Conservation (phyloP, 192 early-diverging fungal genomes). For the Linnemannia hyalina region DNA sequence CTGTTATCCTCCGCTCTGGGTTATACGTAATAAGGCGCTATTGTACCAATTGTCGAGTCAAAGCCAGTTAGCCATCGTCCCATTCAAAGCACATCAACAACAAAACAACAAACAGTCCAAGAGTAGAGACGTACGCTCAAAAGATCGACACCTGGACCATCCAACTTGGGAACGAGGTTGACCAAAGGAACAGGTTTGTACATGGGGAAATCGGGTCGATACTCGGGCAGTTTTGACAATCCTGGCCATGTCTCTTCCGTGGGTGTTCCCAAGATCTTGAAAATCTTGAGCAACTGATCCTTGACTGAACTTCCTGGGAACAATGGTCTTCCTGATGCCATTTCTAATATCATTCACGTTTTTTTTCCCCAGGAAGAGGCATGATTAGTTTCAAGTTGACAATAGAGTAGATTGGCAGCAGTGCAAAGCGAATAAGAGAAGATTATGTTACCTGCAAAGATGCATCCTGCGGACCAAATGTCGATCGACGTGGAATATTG, state of each 20-base stretch:
- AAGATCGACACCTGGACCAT: constrained; percentile 87
- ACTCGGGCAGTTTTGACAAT: constrained; percentile 89
- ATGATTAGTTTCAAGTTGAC: background rate
- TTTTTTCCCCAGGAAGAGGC: background rate
- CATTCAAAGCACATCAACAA: background rate
- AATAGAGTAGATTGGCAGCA: background rate
- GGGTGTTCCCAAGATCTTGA: constrained; percentile 91
- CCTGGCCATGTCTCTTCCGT: constrained; percentile 87
- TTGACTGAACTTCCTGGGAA: constrained; percentile 91
- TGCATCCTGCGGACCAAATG: constrained; percentile 90
- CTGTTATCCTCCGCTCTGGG: constrained; percentile 56
- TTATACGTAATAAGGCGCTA: constrained; percentile 52
- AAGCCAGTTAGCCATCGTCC: background rate
- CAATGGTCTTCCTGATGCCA: constrained; percentile 91
- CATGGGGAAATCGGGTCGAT: constrained; percentile 84
- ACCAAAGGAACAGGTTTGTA: constrained; percentile 80
- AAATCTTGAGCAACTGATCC: constrained; percentile 92
- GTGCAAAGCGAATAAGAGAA: background rate
- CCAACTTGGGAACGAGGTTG: constrained; percentile 85
- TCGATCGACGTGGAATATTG: constrained; percentile 92
- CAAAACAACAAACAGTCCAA: background rate
- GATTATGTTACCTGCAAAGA: constrained; percentile 74
- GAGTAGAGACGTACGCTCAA: constrained; percentile 66
- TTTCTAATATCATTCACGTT: constrained; percentile 63
- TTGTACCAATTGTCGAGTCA: background rate